A percentile compares a stretch with the other conserved stretches of the same genome.
Conservation (phyloP, 1,284 basidiomycete genomes). For the Papiliotrema fonsecae region DNA sequence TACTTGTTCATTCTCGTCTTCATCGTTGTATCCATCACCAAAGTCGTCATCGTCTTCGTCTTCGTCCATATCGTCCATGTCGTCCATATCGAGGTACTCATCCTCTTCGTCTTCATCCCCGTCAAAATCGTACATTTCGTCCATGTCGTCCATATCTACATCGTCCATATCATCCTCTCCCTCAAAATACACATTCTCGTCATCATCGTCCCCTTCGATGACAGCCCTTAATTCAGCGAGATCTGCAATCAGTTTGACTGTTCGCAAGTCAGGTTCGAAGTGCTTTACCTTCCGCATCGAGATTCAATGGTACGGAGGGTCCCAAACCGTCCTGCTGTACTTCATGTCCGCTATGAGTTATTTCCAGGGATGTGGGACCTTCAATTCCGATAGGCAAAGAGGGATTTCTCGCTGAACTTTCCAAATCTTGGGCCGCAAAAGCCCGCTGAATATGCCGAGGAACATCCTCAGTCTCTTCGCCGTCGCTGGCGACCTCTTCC, state of each 20-base stretch:
- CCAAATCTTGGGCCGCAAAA: too few species aligned
- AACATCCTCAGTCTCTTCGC: too few species aligned
- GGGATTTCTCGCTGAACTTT: neutral
- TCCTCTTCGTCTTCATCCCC: conserved; percentile 35
- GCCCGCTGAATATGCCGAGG: too few species aligned
- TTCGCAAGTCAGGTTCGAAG: too few species aligned
- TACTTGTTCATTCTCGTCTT: neutral
- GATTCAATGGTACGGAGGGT: too few species aligned
- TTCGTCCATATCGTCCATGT: conserved; percentile 15
- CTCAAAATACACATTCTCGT: neutral
- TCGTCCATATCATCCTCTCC: conserved; percentile 3
- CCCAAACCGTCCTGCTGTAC: too few species aligned
- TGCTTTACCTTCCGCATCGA: neutral
- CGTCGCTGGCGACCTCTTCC: too few species aligned
- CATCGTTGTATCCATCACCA: conserved; percentile 5
- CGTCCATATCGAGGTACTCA: conserved; percentile 18
- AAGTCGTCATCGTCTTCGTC: conserved; percentile 14
- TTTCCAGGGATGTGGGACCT: neutral
- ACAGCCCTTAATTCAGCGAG: neutral
- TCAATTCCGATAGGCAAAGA: neutral
- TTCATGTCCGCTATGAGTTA: too few species aligned
- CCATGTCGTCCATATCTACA: conserved; percentile 12
- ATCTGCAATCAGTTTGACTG: neutral
- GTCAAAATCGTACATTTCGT: conserved; percentile 11
- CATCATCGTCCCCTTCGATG: conserved; percentile 2